Evolutionary conservation across 208 protist species (phyloP).

Genomic region (Sergeia podlipaevii): DNA sequence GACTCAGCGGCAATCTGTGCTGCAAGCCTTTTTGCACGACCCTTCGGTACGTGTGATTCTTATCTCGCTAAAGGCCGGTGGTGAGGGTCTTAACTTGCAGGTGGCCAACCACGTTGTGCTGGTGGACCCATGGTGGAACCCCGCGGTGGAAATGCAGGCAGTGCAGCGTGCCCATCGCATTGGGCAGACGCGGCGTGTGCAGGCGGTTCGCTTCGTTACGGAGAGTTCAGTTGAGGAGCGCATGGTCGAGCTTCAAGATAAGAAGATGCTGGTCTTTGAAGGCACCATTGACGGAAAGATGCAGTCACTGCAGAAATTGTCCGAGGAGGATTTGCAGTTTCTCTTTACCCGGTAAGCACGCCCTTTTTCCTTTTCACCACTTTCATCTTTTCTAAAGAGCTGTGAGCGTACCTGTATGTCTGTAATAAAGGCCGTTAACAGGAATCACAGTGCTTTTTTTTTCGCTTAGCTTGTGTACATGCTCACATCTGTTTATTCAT

Average conservation of each 20-base stretch:
- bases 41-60: slow-evolving; percentile 94
- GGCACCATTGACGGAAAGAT: slow-evolving; percentile 91
- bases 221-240: slow-evolving; percentile 88
- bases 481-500: background rate
- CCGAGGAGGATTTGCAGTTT: slow-evolving; percentile 86
- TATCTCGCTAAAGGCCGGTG: slow-evolving; percentile 98
- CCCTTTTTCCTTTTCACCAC: background rate
- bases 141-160: slow-evolving; percentile 97
- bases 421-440: too few species aligned
- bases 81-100: slow-evolving; percentile 98
- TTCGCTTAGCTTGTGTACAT: too few species aligned
- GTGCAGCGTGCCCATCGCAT: slow-evolving; percentile 98
- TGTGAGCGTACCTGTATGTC: background rate
- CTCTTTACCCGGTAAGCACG: slow-evolving; percentile 86
- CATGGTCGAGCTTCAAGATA: slow-evolving; percentile 92
- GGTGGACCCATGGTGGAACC: slow-evolving; percentile 99
- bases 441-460: too few species aligned
- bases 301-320: slow-evolving; percentile 74
- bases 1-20: slow-evolving; percentile 72
- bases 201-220: slow-evolving; percentile 95
- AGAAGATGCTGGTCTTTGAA: slow-evolving; percentile 94
- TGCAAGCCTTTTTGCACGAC: slow-evolving; percentile 82
- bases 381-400: background rate
- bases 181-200: slow-evolving; percentile 96
- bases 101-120: slow-evolving; percentile 98